phyloP scores from a whole-genome alignment of 768 basidiomycete species.

The Tulasnella sp. region DNA sequence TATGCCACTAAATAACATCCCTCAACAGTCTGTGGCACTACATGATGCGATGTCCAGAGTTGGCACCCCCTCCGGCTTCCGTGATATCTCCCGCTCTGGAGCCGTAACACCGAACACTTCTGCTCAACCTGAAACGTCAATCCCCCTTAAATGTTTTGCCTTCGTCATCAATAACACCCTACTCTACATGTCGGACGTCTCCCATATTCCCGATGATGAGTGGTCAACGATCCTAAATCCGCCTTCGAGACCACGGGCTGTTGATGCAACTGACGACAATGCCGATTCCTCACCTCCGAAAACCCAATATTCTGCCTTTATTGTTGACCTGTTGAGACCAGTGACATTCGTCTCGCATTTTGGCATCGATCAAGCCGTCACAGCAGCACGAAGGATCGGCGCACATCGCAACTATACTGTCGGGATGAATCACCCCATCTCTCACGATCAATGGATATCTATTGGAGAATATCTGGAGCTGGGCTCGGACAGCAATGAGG shows the following conservation, averaged over 20 bases:
- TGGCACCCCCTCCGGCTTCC: conserved; percentile 16
- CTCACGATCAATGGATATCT: conserved; percentile 67
- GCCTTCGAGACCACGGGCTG: background rate
- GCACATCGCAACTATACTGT: conserved; percentile 58
- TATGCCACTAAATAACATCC: conserved; percentile 31
- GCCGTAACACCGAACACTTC: conserved; percentile 12
- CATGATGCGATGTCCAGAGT: conserved; percentile 22
- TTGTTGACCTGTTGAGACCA: conserved; percentile 69
- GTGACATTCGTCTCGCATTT: conserved; percentile 66
- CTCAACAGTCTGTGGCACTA: conserved; percentile 30
- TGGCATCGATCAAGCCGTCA: conserved; percentile 55
- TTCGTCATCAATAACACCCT: conserved; percentile 58
- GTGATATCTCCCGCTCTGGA: conserved; percentile 20
- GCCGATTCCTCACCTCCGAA: background rate
- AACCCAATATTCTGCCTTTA: conserved; percentile 37
- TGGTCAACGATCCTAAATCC: conserved; percentile 40
- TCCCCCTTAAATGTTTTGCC: conserved; percentile 38
- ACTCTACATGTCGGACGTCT: conserved; percentile 76
- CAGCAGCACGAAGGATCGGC: conserved; percentile 43
- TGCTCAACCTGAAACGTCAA: conserved; percentile 2
- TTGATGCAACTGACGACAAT: too few relatives aligned
- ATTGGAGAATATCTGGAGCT: conserved; percentile 40
- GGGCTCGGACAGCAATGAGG: conserved; percentile 25
- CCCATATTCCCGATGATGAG: conserved; percentile 61
- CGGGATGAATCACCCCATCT: conserved; percentile 67